Evolutionary conservation across 805 yeast species (phyloP).

Genomic region (Ogataea nitratoaversa): DNA sequence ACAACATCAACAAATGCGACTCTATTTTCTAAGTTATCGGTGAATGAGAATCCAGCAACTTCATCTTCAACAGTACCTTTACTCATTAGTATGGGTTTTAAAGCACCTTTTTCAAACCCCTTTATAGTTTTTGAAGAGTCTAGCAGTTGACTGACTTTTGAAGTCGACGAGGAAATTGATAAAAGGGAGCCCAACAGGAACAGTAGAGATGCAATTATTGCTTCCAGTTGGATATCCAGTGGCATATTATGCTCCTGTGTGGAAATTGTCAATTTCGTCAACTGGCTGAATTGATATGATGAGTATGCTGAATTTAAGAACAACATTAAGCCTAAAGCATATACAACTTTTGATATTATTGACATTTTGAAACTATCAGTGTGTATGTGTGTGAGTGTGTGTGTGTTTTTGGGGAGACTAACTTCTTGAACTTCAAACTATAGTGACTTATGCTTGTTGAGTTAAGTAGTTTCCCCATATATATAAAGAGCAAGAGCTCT

Average conservation of each 20-base stretch:
- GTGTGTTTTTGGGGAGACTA: no score
- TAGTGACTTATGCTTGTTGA: no score
- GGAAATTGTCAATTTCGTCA: conserved; percentile 23
- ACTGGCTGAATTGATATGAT: conserved; percentile 46
- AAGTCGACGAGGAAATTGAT: conserved; percentile 25
- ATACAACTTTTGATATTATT: not conserved
- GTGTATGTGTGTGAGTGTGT: no score
- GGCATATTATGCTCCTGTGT: conserved; percentile 29
- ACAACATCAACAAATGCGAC: conserved; percentile 48
- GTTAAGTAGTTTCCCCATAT: no score
- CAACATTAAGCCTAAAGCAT: conserved; percentile 12
- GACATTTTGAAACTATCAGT: no score
- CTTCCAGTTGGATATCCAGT: conserved; percentile 47
- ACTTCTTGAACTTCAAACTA: no score
- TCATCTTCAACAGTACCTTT: conserved; percentile 47
- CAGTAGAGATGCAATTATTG: conserved; percentile 42
- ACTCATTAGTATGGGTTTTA: conserved; percentile 46
- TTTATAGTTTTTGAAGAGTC: conserved; percentile 16
- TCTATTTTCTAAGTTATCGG: conserved; percentile 44
- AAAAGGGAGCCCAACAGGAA: conserved; percentile 36
- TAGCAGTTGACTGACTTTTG: conserved; percentile 1
- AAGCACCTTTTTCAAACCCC: conserved; percentile 25
- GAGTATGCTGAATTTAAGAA: conserved; percentile 51
- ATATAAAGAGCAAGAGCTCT: no score
- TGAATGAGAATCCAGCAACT: conserved; percentile 39